Conservation (phyloP, 139 green algal genomes). For the Gonium pectorale region DNA sequence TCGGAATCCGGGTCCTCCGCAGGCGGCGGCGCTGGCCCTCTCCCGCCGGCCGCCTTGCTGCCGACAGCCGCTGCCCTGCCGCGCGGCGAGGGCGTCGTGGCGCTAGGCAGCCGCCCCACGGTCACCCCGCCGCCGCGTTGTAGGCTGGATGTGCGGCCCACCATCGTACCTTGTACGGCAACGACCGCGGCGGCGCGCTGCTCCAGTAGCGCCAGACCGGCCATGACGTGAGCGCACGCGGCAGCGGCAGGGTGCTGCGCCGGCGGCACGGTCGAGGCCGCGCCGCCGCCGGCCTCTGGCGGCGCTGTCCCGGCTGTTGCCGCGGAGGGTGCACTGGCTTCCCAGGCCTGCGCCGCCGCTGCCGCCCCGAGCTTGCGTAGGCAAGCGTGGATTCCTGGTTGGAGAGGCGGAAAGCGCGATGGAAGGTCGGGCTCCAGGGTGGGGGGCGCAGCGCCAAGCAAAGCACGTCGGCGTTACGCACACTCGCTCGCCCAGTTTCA, state of each 20-base stretch:
- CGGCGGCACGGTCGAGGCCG: neutral
- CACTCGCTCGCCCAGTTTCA: no score
- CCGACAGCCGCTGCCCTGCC: neutral
- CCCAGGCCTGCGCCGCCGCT: constrained; percentile 23
- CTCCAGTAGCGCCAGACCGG: constrained; percentile 51
- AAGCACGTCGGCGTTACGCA: no score
- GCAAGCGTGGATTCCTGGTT: neutral
- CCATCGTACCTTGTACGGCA: constrained; percentile 49
- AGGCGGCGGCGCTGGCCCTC: neutral
- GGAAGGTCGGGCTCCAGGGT: no score
- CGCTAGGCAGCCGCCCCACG: no score
- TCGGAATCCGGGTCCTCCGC: constrained; percentile 11
- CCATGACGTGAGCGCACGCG: constrained; percentile 28
- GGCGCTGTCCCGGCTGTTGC: neutral
- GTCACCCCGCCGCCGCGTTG: neutral
- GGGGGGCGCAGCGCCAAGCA: no score
- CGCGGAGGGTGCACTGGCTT: constrained; percentile 22
- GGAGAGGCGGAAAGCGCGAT: no score
- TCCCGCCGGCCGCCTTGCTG: neutral
- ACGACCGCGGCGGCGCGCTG: constrained; percentile 49
- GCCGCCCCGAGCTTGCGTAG: constrained; percentile 31
- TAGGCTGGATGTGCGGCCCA: constrained; percentile 21
- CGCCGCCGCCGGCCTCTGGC: neutral
- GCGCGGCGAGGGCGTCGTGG: neutral
- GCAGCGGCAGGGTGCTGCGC: neutral